These are phyloP conservation scores for Nicotiana sylvestris DNA, from an alignment of 257 asterid species.

Conservation along the genomic window DNA sequence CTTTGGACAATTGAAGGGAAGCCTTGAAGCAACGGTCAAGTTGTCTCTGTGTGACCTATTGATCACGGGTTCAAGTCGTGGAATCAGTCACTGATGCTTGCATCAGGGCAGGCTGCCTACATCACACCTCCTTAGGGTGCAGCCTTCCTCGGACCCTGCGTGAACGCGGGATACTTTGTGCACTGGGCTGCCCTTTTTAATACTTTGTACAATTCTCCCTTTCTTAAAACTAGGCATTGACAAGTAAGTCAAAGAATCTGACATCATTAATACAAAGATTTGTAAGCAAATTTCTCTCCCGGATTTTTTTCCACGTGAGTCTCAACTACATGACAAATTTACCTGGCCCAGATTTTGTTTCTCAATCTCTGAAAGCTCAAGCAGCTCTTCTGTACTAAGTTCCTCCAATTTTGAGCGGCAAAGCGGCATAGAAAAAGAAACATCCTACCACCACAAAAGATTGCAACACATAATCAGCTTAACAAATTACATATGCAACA, in stretches of 20 bases:
- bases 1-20: neutral
- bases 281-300: neutral
- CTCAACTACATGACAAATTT: slow-evolving; percentile 1
- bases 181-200: neutral
- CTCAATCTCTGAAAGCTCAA: slow-evolving; percentile 71
- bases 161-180: too few species aligned
- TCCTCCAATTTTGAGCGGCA: slow-evolving; percentile 72
- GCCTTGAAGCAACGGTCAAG: too few species aligned
- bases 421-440: slow-evolving; percentile 87
- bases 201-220: neutral
- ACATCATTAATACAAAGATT: neutral
- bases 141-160: too few species aligned
- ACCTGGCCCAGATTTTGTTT: slow-evolving; percentile 81
- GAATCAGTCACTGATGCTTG: too few species aligned
- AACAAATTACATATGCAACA: slow-evolving; percentile 14
- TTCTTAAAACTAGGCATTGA: slow-evolving; percentile 1
- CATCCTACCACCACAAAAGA: slow-evolving; percentile 42
- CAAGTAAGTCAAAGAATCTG: neutral
- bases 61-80: too few species aligned
- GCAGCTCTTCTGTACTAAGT: slow-evolving; percentile 67
- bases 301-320: neutral
- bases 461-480: slow-evolving; percentile 13
- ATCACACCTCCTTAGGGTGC: too few species aligned
- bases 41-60: too few species aligned
- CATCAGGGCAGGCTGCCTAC: too few species aligned